Base-by-base conservation (phyloP, 495 filamentous ascomycete species). In the Daldinia caldariorum region DNA sequence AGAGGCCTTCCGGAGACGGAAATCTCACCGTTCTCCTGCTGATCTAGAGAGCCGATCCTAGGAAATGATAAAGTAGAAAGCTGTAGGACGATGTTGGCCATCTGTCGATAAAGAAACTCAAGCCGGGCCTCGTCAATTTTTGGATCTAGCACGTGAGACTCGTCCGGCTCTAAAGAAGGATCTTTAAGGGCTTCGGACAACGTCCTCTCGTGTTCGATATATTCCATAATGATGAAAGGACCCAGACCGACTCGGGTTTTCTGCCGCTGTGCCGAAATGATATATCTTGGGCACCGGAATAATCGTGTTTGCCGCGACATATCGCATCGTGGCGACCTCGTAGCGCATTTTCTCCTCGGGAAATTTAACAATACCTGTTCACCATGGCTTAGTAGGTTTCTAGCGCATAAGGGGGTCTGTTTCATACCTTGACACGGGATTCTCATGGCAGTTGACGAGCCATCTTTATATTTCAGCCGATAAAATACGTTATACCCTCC, bases 211-310 rank as follows among this genome's bases (percentile, higher is more conserved):
- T 83, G 73, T 7, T 80, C 67, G 22, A 83, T 72, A 64, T 82
- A 82, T 12, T 83, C 78, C 75, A 83, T 82, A 43, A 85, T 81
- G 41, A 85, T 81, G 69, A 83, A 86, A 1, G 83, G 81, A 7
- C 81, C 77, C 45, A 84, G 37, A 1, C 74, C 69, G 7, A 61
- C n/a, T 66, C 1, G 77, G 75, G 34, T 76, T 76, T 54, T 78
- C 70, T 1, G 58, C 70, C 22, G 74, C 70, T 4, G 66, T 72
- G 5, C 76, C 79, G 47, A 67, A 81, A 57, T 77, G 72, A 16
- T 79, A 75, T 78, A 75, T 54, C 47, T 66, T 70, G 12, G 83
- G 79, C 10, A 84, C 67, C 0, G 78, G 82, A 32, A 86, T 79
- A 4, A 74, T 77, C 13, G 82, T 83, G 31, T 79, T 69, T 10